Evolutionary conservation across 2,329 filamentous ascomycete genomes (phyloP).

Genomic region (Anthostomella pinea): DNA sequence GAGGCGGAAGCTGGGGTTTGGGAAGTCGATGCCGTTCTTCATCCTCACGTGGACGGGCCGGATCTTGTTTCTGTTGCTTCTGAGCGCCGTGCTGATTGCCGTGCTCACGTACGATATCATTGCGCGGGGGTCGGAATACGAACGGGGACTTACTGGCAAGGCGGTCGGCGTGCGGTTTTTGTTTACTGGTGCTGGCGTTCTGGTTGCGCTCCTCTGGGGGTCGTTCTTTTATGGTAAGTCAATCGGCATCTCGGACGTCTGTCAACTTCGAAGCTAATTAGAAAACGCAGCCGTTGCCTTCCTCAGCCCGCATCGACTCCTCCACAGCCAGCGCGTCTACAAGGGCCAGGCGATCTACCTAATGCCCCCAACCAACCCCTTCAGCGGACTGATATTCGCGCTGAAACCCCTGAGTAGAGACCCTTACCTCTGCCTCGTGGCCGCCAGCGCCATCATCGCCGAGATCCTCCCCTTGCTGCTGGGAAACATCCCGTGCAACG

Average conservation of each 20-base stretch:
- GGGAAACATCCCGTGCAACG: slow-evolving; percentile 47
- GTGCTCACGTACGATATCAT: slow-evolving; percentile 30
- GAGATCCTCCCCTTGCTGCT: slow-evolving; percentile 51
- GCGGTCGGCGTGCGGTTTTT: slow-evolving; percentile 37
- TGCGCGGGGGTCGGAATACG: slow-evolving; percentile 16
- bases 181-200: slow-evolving; percentile 34
- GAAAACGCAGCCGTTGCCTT: slow-evolving; percentile 40
- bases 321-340: slow-evolving; percentile 36
- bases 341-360: slow-evolving; percentile 38
- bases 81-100: slow-evolving; percentile 22
- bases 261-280: slow-evolving; percentile 2
- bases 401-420: slow-evolving; percentile 32
- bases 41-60: slow-evolving; percentile 26
- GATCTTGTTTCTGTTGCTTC: slow-evolving; percentile 22
- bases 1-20: slow-evolving; percentile 1
- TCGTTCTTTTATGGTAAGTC: slow-evolving; percentile 34
- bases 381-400: slow-evolving; percentile 41
- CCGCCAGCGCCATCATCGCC: slow-evolving; percentile 42
- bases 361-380: slow-evolving; percentile 42
- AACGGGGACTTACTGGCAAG: slow-evolving; percentile 28
- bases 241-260: too few species aligned
- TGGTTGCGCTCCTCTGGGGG: slow-evolving; percentile 34
- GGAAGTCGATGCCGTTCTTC: slow-evolving; percentile 25
- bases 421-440: slow-evolving; percentile 39
- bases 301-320: slow-evolving; percentile 42